phyloP scores from a whole-genome alignment of 2,329 filamentous ascomycete genomes.

The Lachnellula arida region DNA sequence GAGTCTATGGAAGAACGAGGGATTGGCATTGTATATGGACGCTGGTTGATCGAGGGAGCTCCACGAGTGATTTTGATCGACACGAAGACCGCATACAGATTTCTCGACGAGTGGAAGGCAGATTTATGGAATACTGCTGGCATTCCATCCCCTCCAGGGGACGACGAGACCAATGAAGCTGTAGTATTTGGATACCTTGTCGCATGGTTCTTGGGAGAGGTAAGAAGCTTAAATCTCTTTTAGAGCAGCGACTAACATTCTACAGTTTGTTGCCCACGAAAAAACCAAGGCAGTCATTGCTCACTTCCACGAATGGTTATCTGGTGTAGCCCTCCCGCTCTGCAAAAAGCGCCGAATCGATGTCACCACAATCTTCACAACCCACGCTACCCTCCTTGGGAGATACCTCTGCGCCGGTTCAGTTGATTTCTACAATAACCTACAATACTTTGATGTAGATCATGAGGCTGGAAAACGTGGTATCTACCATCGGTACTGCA shows the following conservation, averaged over 20 bases:
- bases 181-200: conserved; percentile 97
- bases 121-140: conserved; percentile 91
- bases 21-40: conserved; percentile 83
- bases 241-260: conserved; percentile 10
- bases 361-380: conserved; percentile 97
- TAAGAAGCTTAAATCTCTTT: conserved; percentile 38
- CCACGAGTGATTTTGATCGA: conserved; percentile 92
- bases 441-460: conserved; percentile 95
- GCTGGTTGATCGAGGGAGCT: conserved; percentile 96
- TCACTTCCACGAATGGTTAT: conserved; percentile 98
- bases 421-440: conserved; percentile 98
- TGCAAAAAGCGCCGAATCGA: conserved; percentile 94
- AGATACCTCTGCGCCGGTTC: conserved; percentile 96
- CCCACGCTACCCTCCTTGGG: conserved; percentile 90
- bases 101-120: conserved; percentile 92
- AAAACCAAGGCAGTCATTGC: conserved; percentile 89
- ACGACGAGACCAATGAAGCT: conserved; percentile 94
- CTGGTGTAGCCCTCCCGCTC: conserved; percentile 86
- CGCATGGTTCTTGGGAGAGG: conserved; percentile 97
- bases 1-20: conserved; percentile 90
- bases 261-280: conserved; percentile 87
- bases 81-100: conserved; percentile 86
- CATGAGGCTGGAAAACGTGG: conserved; percentile 95
- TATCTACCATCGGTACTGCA: conserved; percentile 98
- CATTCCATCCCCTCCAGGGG: conserved; percentile 87